phyloP scores from a whole-genome alignment of 2,329 filamentous ascomycete genomes.

The Colletotrichum viniferum region DNA sequence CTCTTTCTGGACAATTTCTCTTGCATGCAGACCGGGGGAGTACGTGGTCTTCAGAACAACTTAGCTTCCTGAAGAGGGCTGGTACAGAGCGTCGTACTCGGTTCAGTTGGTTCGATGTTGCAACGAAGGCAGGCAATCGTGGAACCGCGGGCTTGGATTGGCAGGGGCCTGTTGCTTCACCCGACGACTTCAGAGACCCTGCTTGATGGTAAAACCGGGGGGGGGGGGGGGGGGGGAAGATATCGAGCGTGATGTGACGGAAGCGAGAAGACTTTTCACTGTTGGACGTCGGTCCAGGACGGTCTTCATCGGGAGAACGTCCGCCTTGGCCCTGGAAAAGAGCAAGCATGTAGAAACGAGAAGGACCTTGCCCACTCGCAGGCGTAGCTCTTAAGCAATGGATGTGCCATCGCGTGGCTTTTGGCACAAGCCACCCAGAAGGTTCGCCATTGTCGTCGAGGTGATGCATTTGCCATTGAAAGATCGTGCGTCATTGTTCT shows the following conservation, averaged over 20 bases:
- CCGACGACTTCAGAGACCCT: not conserved
- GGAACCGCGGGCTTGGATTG: not conserved
- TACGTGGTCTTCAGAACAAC: not conserved
- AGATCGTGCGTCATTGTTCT: too few relatives aligned
- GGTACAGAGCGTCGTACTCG: not conserved
- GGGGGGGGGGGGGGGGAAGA: too few relatives aligned
- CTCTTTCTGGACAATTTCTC: not conserved
- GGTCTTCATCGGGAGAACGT: not conserved
- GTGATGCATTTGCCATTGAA: too few relatives aligned
- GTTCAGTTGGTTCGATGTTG: not conserved
- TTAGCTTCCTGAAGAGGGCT: not conserved
- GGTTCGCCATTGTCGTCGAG: too few relatives aligned
- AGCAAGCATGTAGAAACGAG: not conserved
- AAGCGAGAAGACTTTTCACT: too few relatives aligned
- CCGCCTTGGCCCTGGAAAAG: not conserved
- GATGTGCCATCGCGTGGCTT: too few relatives aligned
- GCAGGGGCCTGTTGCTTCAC: rapidly evolving
- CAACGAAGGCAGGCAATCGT: rapidly evolving
- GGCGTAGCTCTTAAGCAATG: too few relatives aligned
- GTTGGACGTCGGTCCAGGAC: not conserved
- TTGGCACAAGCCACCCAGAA: too few relatives aligned
- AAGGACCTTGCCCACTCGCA: too few relatives aligned
- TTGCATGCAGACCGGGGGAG: not conserved
- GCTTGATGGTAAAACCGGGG: too few relatives aligned
- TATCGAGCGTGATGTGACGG: not conserved